Evolutionary conservation across 2,329 filamentous ascomycete species (phyloP).

Genomic region (Colletotrichum sp.): DNA sequence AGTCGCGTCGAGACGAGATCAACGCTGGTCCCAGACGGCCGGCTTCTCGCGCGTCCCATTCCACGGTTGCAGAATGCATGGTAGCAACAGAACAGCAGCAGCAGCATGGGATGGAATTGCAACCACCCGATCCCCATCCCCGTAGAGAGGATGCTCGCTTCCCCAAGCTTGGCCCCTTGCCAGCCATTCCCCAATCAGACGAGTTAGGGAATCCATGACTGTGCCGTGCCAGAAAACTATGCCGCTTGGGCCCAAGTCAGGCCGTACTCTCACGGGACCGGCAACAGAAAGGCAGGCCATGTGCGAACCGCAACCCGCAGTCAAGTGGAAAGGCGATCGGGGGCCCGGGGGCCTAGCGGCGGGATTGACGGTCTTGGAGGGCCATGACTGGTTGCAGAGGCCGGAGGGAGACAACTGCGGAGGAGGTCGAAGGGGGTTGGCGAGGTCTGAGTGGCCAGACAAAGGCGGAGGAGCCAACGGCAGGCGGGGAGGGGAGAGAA

Average conservation of each 20-base stretch:
- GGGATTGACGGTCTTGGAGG: constrained; percentile 19
- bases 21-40: constrained; percentile 4
- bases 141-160: background rate
- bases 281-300: background rate
- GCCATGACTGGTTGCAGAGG: constrained; percentile 1
- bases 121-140: background rate
- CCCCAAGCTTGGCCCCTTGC: background rate
- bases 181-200: constrained; percentile 8
- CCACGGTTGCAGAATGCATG: constrained; percentile 10
- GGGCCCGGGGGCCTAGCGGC: background rate
- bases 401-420: background rate
- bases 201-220: background rate
- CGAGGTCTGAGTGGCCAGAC: background rate
- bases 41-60: background rate
- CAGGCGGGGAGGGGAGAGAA: background rate
- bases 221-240: background rate
- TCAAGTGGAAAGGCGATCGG: constrained; percentile 4
- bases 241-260: background rate
- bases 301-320: background rate
- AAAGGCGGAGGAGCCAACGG: background rate
- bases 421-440: constrained; percentile 1
- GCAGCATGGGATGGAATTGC: background rate
- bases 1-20: background rate
- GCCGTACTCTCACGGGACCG: constrained; percentile 7
- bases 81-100: background rate